Evolutionary conservation across 2,329 filamentous ascomycete genomes (phyloP).

Genomic region (Exophiala sp.): DNA sequence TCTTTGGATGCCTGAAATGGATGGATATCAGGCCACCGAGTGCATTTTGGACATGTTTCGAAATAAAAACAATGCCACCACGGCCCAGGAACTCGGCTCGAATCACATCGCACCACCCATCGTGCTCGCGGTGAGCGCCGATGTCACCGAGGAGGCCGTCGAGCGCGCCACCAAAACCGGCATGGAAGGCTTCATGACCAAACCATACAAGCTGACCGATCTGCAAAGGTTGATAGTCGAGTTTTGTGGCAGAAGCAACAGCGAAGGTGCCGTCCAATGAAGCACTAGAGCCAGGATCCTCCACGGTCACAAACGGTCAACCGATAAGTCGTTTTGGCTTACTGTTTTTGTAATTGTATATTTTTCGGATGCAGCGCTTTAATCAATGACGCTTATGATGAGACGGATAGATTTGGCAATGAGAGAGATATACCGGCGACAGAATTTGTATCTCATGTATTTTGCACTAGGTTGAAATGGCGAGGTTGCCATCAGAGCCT

Average conservation of each 20-base stretch:
- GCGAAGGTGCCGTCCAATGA: no score
- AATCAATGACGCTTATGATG: slow-evolving; percentile 14
- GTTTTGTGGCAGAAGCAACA: slow-evolving; percentile 35
- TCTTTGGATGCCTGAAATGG: slow-evolving; percentile 70
- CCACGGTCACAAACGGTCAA: neutral
- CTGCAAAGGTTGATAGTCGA: slow-evolving; percentile 55
- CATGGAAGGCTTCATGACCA: slow-evolving; percentile 64
- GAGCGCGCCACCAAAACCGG: slow-evolving; percentile 55
- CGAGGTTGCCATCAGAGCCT: no score
- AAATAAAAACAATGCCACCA: slow-evolving; percentile 26
- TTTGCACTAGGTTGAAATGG: slow-evolving; percentile 59
- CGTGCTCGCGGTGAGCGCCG: slow-evolving; percentile 60
- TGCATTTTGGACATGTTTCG: slow-evolving; percentile 54
- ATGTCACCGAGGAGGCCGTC: slow-evolving; percentile 59
- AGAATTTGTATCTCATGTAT: slow-evolving; percentile 72
- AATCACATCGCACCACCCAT: slow-evolving; percentile 33
- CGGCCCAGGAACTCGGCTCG: slow-evolving; percentile 12
- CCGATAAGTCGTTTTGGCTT: neutral
- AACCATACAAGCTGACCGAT: slow-evolving; percentile 59
- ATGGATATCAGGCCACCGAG: slow-evolving; percentile 63
- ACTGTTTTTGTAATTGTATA: slow-evolving; percentile 6
- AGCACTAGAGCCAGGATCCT: no score
- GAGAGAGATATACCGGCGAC: slow-evolving; percentile 58
- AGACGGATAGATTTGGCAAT: slow-evolving; percentile 10
- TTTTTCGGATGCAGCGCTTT: neutral